Evolutionary conservation across 805 yeast species (phyloP).

Genomic region (Myxozyma melibiosi): DNA sequence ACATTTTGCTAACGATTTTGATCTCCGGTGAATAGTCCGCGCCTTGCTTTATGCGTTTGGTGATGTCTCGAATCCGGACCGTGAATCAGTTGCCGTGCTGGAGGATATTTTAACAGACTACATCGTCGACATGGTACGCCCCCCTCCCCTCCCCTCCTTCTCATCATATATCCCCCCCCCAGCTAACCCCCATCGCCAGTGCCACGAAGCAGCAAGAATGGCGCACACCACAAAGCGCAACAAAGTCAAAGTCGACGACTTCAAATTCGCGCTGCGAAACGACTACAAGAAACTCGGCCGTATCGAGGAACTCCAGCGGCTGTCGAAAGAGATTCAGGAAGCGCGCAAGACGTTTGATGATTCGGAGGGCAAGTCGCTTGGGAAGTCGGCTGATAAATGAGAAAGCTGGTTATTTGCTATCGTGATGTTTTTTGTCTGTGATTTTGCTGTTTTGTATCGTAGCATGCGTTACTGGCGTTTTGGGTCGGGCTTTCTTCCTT

Average conservation of each 20-base stretch:
- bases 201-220: slow-evolving; percentile 56
- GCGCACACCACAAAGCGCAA: slow-evolving; percentile 57
- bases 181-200: slow-evolving; percentile 34
- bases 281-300: slow-evolving; percentile 72
- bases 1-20: slow-evolving; percentile 40
- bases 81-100: slow-evolving; percentile 63
- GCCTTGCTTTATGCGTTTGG: slow-evolving; percentile 72
- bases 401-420: not conserved
- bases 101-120: slow-evolving; percentile 71
- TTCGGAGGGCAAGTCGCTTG: slow-evolving; percentile 50
- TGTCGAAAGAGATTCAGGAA: slow-evolving; percentile 63
- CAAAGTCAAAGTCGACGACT: slow-evolving; percentile 71
- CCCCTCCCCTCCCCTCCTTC: not conserved
- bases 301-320: slow-evolving; percentile 60
- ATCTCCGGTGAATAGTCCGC: slow-evolving; percentile 49
- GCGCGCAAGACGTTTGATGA: slow-evolving; percentile 71
- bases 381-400: slow-evolving; percentile 30
- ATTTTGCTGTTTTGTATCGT: too few relatives aligned
- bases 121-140: slow-evolving; percentile 54
- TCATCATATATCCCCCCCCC: not conserved
- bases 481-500: not conserved
- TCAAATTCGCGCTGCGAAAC: slow-evolving; percentile 66
- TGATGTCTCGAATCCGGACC: slow-evolving; percentile 66
- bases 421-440: not conserved
- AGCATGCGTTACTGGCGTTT: not conserved